These are phyloP conservation scores for Bocquillonia castaneifolia DNA, from an alignment of 441 rosid genomes.

Conservation along the genomic window DNA sequence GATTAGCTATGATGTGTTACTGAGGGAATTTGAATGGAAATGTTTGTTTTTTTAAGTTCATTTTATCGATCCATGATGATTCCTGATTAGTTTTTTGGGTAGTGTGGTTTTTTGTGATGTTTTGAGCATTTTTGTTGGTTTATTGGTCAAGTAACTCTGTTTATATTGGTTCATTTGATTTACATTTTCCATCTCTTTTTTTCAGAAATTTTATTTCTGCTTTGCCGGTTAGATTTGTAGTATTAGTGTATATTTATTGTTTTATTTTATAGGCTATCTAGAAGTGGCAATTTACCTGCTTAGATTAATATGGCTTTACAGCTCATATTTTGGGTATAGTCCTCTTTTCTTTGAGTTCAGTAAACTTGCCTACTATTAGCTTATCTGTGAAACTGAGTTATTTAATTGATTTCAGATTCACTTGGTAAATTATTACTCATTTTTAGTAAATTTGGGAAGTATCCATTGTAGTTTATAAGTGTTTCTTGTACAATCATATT, in stretches of 20 bases:
- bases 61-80: background rate
- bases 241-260: background rate
- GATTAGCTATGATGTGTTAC: background rate
- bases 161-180: background rate
- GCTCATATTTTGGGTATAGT: background rate
- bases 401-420: background rate
- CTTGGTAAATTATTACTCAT: background rate
- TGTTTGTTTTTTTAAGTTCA: background rate
- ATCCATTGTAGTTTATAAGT: background rate
- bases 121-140: background rate
- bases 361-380: no score
- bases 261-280: background rate
- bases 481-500: background rate
- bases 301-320: background rate
- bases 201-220: background rate
- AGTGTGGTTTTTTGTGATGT: constrained; percentile 7
- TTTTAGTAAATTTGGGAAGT: background rate
- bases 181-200: background rate
- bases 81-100: background rate
- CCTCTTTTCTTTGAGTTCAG: no score
- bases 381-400: no score
- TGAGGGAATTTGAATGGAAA: background rate
- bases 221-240: no score
- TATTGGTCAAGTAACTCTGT: background rate
- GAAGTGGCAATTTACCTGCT: background rate